A percentile compares a stretch with the other conserved stretches of the same genome.
phyloP scores from a whole-genome alignment of 306 rosid genomes.

The Comarum palustre region DNA sequence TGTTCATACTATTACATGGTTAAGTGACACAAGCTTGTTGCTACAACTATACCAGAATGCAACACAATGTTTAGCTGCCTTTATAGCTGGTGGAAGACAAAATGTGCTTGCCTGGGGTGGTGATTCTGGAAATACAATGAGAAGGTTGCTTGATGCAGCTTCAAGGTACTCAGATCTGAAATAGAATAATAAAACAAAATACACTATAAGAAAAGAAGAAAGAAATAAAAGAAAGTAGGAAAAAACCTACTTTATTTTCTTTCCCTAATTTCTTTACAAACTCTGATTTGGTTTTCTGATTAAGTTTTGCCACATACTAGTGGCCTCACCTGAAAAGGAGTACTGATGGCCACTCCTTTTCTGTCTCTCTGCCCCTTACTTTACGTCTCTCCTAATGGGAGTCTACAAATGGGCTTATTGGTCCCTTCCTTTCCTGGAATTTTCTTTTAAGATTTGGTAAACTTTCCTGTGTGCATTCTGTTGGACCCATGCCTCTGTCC shows the following conservation, averaged over 20 bases:
- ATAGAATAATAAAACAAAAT: too few species aligned
- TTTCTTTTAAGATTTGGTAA: too few species aligned
- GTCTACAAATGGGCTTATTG: too few species aligned
- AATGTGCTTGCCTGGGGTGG: conserved; percentile 74
- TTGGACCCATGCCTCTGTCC: not conserved
- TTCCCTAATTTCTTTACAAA: not conserved
- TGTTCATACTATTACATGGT: not conserved
- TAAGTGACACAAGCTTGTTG: conserved; percentile 24
- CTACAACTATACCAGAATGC: conserved; percentile 65
- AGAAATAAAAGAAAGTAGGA: not conserved
- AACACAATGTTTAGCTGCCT: conserved; percentile 83
- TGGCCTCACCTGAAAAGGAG: not conserved
- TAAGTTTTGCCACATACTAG: not conserved
- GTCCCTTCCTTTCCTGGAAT: not conserved
- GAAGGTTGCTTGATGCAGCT: conserved; percentile 75
- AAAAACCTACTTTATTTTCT: not conserved
- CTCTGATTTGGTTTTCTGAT: not conserved
- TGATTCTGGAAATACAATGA: conserved; percentile 69
- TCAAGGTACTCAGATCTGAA: conserved; percentile 52
- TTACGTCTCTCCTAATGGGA: not conserved
- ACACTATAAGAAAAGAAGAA: not conserved
- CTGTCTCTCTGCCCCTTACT: not conserved
- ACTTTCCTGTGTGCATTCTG: not conserved
- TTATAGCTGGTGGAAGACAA: conserved; percentile 71
- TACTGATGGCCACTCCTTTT: not conserved